A percentile compares a stretch with the other conserved stretches of the same genome.
Conservation (phyloP, 306 rosid genomes). For the Quercus glauca region DNA sequence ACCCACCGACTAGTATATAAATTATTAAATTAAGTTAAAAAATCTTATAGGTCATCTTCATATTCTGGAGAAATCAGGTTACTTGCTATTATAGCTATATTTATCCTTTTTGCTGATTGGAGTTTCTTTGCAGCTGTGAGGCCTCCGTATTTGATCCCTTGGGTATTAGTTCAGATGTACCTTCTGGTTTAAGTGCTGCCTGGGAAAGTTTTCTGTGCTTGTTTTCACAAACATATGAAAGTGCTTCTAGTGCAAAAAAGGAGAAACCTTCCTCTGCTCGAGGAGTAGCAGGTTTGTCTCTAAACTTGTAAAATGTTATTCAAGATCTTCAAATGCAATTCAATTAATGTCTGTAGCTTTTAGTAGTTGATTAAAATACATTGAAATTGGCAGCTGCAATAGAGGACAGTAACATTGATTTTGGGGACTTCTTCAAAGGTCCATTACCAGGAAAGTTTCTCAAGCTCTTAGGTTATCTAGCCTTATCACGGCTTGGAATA, state of each 20-base stretch:
- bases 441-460: slow-evolving; percentile 95
- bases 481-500: slow-evolving; percentile 83
- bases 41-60: background rate
- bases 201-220: slow-evolving; percentile 49
- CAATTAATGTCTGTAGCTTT: slow-evolving; percentile 16
- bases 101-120: slow-evolving; percentile 16
- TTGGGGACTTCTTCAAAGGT: slow-evolving; percentile 94
- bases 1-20: too few relatives aligned
- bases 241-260: slow-evolving; percentile 64
- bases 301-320: slow-evolving; percentile 7
- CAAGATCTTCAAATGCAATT: slow-evolving; percentile 4
- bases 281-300: slow-evolving; percentile 76
- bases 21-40: background rate
- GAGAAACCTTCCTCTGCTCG: slow-evolving; percentile 66
- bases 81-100: slow-evolving; percentile 6
- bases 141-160: slow-evolving; percentile 73
- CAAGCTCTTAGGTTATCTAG: slow-evolving; percentile 79
- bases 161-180: slow-evolving; percentile 58
- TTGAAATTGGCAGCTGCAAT: slow-evolving; percentile 74
- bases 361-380: slow-evolving; percentile 30
- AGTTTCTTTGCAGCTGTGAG: slow-evolving; percentile 49
- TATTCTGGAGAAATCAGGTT: background rate
- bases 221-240: slow-evolving; percentile 52
- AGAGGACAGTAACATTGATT: slow-evolving; percentile 89
- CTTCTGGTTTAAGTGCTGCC: slow-evolving; percentile 48